A percentile compares a stretch with the other conserved stretches of the same genome.
phyloP scores from a whole-genome alignment of 768 basidiomycete genomes.

The Leccinum longicurvipes region DNA sequence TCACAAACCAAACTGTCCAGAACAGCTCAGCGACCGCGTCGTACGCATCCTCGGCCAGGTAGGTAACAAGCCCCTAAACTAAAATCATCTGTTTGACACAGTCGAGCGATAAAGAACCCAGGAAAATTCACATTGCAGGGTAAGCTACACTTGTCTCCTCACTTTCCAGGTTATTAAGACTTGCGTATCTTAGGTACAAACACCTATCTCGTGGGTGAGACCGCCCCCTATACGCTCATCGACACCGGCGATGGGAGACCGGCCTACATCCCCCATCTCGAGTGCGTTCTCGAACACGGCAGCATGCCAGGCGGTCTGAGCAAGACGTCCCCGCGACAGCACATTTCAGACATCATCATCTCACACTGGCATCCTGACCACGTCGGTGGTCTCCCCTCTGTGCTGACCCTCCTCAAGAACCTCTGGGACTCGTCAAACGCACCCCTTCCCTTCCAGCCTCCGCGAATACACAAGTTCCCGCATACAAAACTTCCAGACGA shows the following conservation, averaged over 20 bases:
- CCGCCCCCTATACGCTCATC: slow-evolving; percentile 71
- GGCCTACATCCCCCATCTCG: slow-evolving; percentile 65
- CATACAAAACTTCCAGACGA: slow-evolving; percentile 31
- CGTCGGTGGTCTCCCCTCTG: slow-evolving; percentile 66
- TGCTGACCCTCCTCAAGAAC: slow-evolving; percentile 60
- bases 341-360: slow-evolving; percentile 85
- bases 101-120: slow-evolving; percentile 59
- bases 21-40: slow-evolving; percentile 65
- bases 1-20: background rate
- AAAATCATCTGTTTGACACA: background rate
- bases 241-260: slow-evolving; percentile 79
- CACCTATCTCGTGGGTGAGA: slow-evolving; percentile 76
- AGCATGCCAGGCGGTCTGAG: background rate
- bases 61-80: background rate
- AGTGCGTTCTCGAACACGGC: slow-evolving; percentile 55
- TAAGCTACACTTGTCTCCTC: slow-evolving; percentile 16
- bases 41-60: slow-evolving; percentile 77
- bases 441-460: slow-evolving; percentile 52
- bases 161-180: no score
- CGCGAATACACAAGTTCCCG: slow-evolving; percentile 74
- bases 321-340: slow-evolving; percentile 16
- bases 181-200: slow-evolving; percentile 64
- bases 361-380: slow-evolving; percentile 94
- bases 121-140: slow-evolving; percentile 89
- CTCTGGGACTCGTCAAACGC: slow-evolving; percentile 57